Evolutionary conservation across 352 stramenopile species (phyloP).

Genomic region (Globisporangium takayamanum): DNA sequence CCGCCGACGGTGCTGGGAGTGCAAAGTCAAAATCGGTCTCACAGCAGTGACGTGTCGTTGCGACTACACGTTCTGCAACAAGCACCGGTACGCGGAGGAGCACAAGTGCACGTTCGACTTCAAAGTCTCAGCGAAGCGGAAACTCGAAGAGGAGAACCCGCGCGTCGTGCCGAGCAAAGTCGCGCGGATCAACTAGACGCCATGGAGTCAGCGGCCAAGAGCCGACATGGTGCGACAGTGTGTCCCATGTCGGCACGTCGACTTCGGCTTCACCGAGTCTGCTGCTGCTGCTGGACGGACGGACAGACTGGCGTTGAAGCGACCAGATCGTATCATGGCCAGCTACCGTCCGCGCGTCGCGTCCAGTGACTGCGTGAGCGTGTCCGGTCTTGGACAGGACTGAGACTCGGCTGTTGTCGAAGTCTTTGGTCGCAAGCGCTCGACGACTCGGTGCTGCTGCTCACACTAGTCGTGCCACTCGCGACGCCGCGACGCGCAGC

Average conservation of each 20-base stretch:
- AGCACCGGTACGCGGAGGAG: conserved; percentile 87
- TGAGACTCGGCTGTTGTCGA: no score
- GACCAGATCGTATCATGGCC: no score
- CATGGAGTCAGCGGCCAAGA: neutral
- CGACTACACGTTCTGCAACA: conserved; percentile 87
- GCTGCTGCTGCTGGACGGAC: neutral
- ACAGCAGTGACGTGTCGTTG: conserved; percentile 84
- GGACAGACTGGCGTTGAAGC: no score
- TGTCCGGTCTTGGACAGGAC: no score
- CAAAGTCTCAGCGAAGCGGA: conserved; percentile 72
- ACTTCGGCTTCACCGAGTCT: neutral
- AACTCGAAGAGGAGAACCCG: conserved; percentile 79
- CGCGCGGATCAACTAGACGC: conserved; percentile 75
- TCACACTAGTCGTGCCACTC: neutral
- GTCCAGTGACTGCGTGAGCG: no score
- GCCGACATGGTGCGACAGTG: no score
- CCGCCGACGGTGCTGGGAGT: conserved; percentile 83
- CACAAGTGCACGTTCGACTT: conserved; percentile 88
- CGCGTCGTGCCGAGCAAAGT: conserved; percentile 75
- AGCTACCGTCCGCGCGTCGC: no score
- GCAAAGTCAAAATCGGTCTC: conserved; percentile 82
- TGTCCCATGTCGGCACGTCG: no score
- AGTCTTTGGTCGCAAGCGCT: no score
- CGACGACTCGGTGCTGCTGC: neutral
- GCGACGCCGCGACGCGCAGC: neutral